Percentiles rank a stretch among this genome's conserved stretches.
Conservation (phyloP, 2,329 filamentous ascomycete genomes). For the Cytospora piceae region DNA sequence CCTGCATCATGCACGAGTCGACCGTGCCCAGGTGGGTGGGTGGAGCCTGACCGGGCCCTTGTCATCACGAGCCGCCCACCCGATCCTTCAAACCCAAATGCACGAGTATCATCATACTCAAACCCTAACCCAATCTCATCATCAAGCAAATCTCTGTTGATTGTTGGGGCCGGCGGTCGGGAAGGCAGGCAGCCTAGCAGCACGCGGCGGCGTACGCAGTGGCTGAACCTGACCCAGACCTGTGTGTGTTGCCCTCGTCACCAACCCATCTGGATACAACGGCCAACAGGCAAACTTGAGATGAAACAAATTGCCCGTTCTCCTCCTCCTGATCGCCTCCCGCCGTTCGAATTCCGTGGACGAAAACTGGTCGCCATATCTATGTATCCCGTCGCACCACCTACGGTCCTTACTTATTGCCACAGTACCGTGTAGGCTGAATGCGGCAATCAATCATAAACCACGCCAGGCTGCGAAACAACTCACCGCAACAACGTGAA, state of each 20-base stretch:
- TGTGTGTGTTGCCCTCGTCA: constrained; percentile 19
- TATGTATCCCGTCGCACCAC: background rate
- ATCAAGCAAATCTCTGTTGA: background rate
- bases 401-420: background rate
- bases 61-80: constrained; percentile 29
- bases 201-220: constrained; percentile 9
- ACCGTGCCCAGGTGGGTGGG: constrained; percentile 15
- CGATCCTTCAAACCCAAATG: constrained; percentile 9
- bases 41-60: constrained; percentile 26
- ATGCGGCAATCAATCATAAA: background rate
- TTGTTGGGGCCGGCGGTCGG: background rate
- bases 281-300: constrained; percentile 28
- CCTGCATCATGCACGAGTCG: constrained; percentile 31
- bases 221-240: background rate
- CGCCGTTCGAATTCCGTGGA: background rate
- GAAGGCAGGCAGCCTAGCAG: background rate
- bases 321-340: background rate
- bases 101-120: background rate
- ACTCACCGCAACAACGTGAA: constrained; percentile 7
- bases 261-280: constrained; percentile 23
- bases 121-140: constrained; percentile 30
- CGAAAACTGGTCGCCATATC: background rate
- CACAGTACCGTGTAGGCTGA: background rate
- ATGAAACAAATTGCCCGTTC: constrained; percentile 29
- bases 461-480: background rate